Percentiles rank a stretch among this genome's conserved stretches.
Conservation (phyloP, 2,329 filamentous ascomycete genomes). For the Pyrenochaeta sp. region DNA sequence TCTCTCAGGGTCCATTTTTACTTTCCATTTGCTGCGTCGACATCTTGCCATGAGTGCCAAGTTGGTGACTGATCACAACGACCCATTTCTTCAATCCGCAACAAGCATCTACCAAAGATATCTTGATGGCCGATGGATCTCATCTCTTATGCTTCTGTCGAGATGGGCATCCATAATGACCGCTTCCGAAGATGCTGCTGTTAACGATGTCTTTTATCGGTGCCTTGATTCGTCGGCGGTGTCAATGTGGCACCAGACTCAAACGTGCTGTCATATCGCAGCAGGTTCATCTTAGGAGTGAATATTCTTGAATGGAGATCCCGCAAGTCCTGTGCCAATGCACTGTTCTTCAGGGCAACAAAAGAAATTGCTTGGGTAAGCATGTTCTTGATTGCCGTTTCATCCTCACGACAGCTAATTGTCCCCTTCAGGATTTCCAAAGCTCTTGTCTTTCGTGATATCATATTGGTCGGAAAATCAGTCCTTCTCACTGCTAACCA, state of each 20-base stretch:
- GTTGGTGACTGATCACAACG: not conserved
- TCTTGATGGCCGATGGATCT: not conserved
- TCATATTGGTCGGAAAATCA: not conserved
- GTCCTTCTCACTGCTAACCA: not conserved
- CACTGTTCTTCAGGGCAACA: not conserved
- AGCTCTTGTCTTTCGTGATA: not conserved
- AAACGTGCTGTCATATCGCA: too few species aligned
- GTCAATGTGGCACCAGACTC: too few species aligned
- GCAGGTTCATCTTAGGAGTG: too few species aligned
- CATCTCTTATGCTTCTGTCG: not conserved
- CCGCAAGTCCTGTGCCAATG: not conserved
- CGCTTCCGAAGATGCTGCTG: not conserved
- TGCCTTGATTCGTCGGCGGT: too few species aligned
- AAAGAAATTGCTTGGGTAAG: not conserved
- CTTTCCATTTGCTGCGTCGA: too few species aligned
- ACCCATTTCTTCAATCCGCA: not conserved
- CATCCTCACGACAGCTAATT: not conserved
- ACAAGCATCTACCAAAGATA: not conserved
- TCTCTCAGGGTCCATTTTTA: not conserved
- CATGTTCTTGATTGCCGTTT: not conserved
- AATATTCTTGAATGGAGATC: not conserved
- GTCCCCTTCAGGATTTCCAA: not conserved
- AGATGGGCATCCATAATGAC: not conserved
- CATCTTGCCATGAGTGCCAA: not conserved
- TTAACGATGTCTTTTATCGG: not conserved